phyloP scores from a whole-genome alignment of 2,329 filamentous ascomycete species.

The Exophiala alcalophila region DNA sequence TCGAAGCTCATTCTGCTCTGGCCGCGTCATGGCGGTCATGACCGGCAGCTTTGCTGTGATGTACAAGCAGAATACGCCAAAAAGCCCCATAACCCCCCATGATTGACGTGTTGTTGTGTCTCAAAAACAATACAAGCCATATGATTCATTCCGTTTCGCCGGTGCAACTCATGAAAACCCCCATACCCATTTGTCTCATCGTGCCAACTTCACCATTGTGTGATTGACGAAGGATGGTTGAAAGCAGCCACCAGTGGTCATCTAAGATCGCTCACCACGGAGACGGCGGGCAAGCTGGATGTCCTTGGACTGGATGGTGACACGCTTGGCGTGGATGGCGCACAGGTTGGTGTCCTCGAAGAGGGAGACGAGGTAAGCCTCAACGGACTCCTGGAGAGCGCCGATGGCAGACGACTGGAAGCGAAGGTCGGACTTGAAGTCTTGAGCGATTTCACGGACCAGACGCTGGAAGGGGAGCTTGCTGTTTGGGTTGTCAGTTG shows the following conservation, averaged over 20 bases:
- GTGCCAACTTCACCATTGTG: slow-evolving; percentile 17
- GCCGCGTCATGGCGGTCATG: slow-evolving; percentile 23
- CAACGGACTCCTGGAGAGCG: slow-evolving; percentile 95
- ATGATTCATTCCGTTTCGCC: slow-evolving; percentile 29
- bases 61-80: slow-evolving; percentile 28
- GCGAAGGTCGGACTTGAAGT: slow-evolving; percentile 91
- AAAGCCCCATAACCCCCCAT: slow-evolving; percentile 22
- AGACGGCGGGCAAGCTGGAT: slow-evolving; percentile 95
- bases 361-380: slow-evolving; percentile 96
- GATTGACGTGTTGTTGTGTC: slow-evolving; percentile 22
- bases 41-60: slow-evolving; percentile 23
- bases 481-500: slow-evolving; percentile 84
- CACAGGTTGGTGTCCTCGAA: slow-evolving; percentile 99
- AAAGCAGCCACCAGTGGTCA: slow-evolving; percentile 22
- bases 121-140: slow-evolving; percentile 26
- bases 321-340: slow-evolving; percentile 98
- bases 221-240: slow-evolving; percentile 17
- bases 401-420: slow-evolving; percentile 99
- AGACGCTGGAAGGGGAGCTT: slow-evolving; percentile 98
- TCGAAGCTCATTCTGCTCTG: slow-evolving; percentile 22
- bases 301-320: slow-evolving; percentile 91
- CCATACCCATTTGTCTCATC: slow-evolving; percentile 21
- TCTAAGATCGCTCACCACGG: slow-evolving; percentile 84
- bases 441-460: slow-evolving; percentile 93
- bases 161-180: slow-evolving; percentile 27